phyloP scores from a whole-genome alignment of 495 filamentous ascomycete species.

The Rusavskia elegans region DNA sequence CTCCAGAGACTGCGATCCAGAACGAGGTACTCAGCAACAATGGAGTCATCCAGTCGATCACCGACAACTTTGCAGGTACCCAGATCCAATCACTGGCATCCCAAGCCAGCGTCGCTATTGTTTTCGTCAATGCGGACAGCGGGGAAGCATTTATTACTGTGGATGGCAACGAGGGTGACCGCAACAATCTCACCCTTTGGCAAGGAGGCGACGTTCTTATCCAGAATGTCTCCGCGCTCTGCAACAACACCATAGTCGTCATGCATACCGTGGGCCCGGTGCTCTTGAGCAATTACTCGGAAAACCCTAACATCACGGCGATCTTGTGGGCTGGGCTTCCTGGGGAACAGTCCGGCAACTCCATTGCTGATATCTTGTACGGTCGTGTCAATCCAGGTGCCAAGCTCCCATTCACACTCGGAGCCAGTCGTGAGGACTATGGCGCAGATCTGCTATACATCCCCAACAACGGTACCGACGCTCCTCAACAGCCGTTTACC shows the following conservation, averaged over 20 bases:
- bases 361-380: constrained; percentile 84
- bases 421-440: constrained; percentile 53
- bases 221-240: constrained; percentile 54
- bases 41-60: constrained; percentile 53
- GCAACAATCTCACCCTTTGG: constrained; percentile 90
- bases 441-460: constrained; percentile 59
- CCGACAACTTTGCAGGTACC: constrained; percentile 52
- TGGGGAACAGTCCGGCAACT: constrained; percentile 81
- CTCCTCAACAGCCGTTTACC: constrained; percentile 67
- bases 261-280: constrained; percentile 79
- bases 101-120: constrained; percentile 58
- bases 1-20: constrained; percentile 74
- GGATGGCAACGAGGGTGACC: constrained; percentile 76
- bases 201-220: constrained; percentile 64
- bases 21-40: constrained; percentile 42
- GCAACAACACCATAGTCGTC: constrained; percentile 85
- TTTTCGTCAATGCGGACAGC: constrained; percentile 77
- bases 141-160: constrained; percentile 79
- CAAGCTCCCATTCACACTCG: constrained; percentile 83
- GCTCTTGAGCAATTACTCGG: constrained; percentile 56
- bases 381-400: constrained; percentile 73
- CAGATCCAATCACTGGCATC: constrained; percentile 44
- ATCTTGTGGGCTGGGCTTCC: constrained; percentile 90
- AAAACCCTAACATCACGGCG: constrained; percentile 83
- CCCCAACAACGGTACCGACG: constrained; percentile 50